phyloP scores from a whole-genome alignment of 768 basidiomycete species.

The Sarcodon aspratus region DNA sequence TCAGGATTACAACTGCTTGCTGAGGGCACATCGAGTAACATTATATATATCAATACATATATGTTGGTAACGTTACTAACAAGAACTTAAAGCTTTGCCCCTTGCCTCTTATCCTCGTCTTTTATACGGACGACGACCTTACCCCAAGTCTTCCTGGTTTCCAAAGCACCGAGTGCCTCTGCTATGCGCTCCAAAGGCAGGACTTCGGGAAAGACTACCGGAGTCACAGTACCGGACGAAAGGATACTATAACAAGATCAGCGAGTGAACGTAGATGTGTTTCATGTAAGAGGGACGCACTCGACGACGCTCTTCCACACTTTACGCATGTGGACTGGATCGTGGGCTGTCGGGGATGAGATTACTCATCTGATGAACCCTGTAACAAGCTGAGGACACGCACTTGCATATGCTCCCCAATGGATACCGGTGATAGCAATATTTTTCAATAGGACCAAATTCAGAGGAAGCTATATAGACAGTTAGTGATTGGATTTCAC shows the following conservation, averaged over 20 bases:
- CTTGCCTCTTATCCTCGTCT: slow-evolving; percentile 27
- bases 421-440: slow-evolving; percentile 68
- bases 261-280: not conserved
- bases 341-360: slow-evolving; percentile 34
- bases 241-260: slow-evolving; percentile 41
- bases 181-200: slow-evolving; percentile 58
- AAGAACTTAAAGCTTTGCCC: slow-evolving; percentile 31
- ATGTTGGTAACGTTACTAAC: too few relatives aligned
- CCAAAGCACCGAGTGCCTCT: slow-evolving; percentile 66
- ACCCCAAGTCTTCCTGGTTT: slow-evolving; percentile 84
- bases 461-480: slow-evolving; percentile 66
- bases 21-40: too few relatives aligned
- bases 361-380: not conserved
- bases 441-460: slow-evolving; percentile 30
- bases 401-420: slow-evolving; percentile 76
- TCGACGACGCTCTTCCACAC: slow-evolving; percentile 69
- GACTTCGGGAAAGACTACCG: slow-evolving; percentile 57
- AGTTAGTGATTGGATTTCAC: not conserved
- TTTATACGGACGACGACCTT: slow-evolving; percentile 67
- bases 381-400: slow-evolving; percentile 14
- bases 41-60: too few relatives aligned
- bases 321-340: slow-evolving; percentile 46
- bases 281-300: slow-evolving; percentile 21
- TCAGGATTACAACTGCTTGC: too few relatives aligned
- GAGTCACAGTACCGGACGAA: slow-evolving; percentile 47